Base-by-base conservation (phyloP, 345 rosid species). In the Physaria fendleri region DNA sequence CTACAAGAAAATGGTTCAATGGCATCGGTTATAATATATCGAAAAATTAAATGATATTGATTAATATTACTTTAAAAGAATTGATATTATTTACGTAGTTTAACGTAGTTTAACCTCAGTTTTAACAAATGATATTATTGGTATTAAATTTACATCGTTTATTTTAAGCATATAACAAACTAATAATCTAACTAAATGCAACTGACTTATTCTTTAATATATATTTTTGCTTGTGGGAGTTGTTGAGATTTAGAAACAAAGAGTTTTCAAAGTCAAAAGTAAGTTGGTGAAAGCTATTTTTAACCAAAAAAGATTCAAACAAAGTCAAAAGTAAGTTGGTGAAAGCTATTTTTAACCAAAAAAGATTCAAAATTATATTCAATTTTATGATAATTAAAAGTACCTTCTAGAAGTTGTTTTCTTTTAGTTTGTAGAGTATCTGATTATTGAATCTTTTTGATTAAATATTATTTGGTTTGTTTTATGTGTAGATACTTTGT, bases 401-500 rank as follows among this genome's bases (percentile, higher is more conserved):
- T 60, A 42, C 41, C 60, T 24, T 59, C 18, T 34, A 34, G 12
- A 44, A n/a, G 0, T 20, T 24, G 13, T 14, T 2, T 29, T 28
- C 0, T 21, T 27, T 43, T 37, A 6, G 14, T 6, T 14, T 35
- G 6, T 17, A 4, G 4, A 15, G 7, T 43, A 8, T 30, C 14
- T 6, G 44, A 23, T 51, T 32, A 59, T 11, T 9, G 8, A 34
- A 25, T 43, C 18, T 14, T 6, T 22, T 27, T n/a, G n/a, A n/a
- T n/a, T n/a, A n/a, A n/a, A n/a, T n/a, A n/a, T 24, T 4, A n/a
- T 35, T 30, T 32, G 2, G 2, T 51, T 59, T 25, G 23, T 39
- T 32, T 16, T 16, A 30, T 48, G 21, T 71, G 78, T 84, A 88
- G 98, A 76, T 88, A 85, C 71, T 82, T 84, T 44, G 76, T 82